Conservation (phyloP, 2,329 filamentous ascomycete species). For the Xylariaceae sp. region DNA sequence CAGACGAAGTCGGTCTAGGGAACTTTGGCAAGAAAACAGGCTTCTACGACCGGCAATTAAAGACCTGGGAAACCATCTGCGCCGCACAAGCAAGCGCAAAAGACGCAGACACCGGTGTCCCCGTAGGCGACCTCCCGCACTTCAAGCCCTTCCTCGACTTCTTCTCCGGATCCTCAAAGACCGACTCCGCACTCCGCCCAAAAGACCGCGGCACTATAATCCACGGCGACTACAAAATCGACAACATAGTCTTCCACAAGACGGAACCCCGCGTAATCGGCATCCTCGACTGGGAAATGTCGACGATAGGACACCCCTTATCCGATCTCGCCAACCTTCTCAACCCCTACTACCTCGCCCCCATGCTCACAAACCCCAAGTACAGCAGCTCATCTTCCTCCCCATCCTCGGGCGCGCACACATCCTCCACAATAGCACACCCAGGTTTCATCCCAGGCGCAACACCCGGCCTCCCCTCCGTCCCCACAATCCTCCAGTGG, state of each 20-base stretch:
- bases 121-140: conserved; percentile 79
- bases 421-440: conserved; percentile 5
- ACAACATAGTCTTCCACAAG: conserved; percentile 84
- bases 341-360: conserved; percentile 45
- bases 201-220: conserved; percentile 75
- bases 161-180: conserved; percentile 49
- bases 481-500: conserved; percentile 59
- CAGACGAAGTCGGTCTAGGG: conserved; percentile 63
- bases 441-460: conserved; percentile 59
- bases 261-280: conserved; percentile 85
- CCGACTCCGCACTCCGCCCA: conserved; percentile 65
- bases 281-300: conserved; percentile 97
- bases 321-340: conserved; percentile 83
- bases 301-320: conserved; percentile 87
- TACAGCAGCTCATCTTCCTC: conserved; percentile 19
- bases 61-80: conserved; percentile 78
- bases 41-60: conserved; percentile 84
- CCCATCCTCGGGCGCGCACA: conserved; percentile 12
- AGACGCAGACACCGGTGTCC: conserved; percentile 72
- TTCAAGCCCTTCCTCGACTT: conserved; percentile 77
- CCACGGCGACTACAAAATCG: conserved; percentile 95
- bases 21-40: conserved; percentile 69
- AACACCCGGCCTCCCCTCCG: conserved; percentile 54
- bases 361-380: conserved; percentile 23
- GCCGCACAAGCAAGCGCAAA: conserved; percentile 69